Evolutionary conservation across 73 alveolate genomes (phyloP), one percentile per base, ranked within the genome.

Genomic region (Tetrahymena borealis): DNA sequence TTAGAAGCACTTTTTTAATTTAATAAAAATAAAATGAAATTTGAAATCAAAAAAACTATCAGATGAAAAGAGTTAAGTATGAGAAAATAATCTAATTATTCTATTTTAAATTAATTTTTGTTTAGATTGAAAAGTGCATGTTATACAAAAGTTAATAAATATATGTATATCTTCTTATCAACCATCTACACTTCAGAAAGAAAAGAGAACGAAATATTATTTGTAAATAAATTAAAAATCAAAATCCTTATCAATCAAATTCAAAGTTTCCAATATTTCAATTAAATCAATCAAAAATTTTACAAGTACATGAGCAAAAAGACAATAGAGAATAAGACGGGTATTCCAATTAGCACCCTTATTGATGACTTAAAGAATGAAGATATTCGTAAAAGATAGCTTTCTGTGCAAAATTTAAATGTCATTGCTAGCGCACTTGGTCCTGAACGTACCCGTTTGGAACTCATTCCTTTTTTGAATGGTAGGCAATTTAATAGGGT

Each of bases 361-460:
- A 94, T 97, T 11, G 99, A 97, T 38, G 99, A 97, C 77, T 94
- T 97, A 39, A 97, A 96, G 95, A 91, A 96, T 42, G 99, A 97
- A 36, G 99, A 97, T 91, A 60, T 92, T 38, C 78, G 96, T 42
- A 94, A 94, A 91, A 97, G 97, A 92, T 92, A 93, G 91, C 97
- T 97, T 94, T 97, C 99, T 39, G 95, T 97, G 36, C 95, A 97
- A 91, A 96, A 97, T 91, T 90, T 97, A 39, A 94, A 96, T 39
- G 94, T 95, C 7, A 97, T 98, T 38, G 97, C 99, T 16, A 91
- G 94, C 33, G 99, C 99, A 33, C 95, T 98, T 78, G 99, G 99
- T 33, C 97, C 96, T 13, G 99, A 98, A 78, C 95, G 99, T 92
- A 96, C 99, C 78, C 95, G 99, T 91, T 96, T 93, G 93, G 99